Evolutionary conservation across 1,139 yeast genomes (phyloP), one percentile per base, ranked within the genome.

Genomic region (Taphrina communis): DNA sequence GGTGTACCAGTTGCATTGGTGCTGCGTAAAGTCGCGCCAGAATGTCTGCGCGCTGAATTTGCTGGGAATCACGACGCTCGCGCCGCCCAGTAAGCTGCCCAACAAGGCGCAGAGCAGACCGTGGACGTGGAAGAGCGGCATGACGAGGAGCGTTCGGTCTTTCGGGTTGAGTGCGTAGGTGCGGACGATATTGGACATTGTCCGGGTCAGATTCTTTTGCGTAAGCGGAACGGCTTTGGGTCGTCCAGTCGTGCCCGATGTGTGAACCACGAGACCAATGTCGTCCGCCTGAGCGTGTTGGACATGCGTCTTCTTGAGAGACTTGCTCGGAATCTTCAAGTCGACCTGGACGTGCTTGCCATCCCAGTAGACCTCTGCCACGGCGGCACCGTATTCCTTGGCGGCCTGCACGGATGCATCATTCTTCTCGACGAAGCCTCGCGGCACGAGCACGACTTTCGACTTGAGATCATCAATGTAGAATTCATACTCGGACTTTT

Each of bases 51-150:
- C 90, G 39, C 88, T 83, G 77, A 87, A 87, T 74, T 78, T 80
- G 17, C 82, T 75, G 31, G 90, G 89, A 35, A 87, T 80, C 19
- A 87, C 82, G 1, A 82, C 87, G 0, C 85, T 76, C 42, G 90
- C 89, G n/a, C 86, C 86, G 0, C 87, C 80, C 25, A 84, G 82
- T 63, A 87, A 79, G 0, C 90, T 85, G 0, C 88, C 85, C 60
- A 87, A 74, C 39, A 86, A 77, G 0, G 88, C 89, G 69, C 88
- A 87, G 70, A 86, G 82, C 61, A 87, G 78, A 0, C 91, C 91
- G 75, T 87, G 91, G 44, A 87, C 90, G 74, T 87, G 91, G 81
- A 87, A 87, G 53, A 87, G 78, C 0, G 91, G 91, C 91, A 87
- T 87, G 46, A 87, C 90, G 51, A 87, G 78, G 73, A 86, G 86